phyloP scores from a whole-genome alignment of 192 early-diverging fungal genomes.

The Coemansia sp. region DNA sequence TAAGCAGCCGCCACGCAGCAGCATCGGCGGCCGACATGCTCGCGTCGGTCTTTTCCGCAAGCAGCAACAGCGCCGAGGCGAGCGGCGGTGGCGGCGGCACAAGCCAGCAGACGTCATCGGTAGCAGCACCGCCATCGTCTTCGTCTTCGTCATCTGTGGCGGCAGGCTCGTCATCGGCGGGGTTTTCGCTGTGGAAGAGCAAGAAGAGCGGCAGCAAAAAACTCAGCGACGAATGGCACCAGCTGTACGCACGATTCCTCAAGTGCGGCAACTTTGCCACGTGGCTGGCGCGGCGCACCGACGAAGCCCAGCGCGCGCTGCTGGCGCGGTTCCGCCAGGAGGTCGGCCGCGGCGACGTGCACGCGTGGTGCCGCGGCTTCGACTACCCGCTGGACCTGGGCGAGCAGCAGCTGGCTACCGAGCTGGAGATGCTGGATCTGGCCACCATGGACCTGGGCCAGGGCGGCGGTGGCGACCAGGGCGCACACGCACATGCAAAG shows the following conservation, averaged over 20 bases:
- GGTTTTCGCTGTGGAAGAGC: constrained; percentile 38
- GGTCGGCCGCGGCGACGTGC: constrained; percentile 57
- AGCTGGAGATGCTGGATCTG: constrained; percentile 48
- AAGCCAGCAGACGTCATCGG: not conserved
- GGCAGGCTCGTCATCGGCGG: not conserved
- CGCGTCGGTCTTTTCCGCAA: constrained; percentile 46
- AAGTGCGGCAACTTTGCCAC: constrained; percentile 95
- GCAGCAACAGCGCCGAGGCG: constrained; percentile 12
- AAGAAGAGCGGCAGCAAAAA: constrained; percentile 44
- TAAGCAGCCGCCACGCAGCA: constrained; percentile 25
- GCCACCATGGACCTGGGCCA: constrained; percentile 53
- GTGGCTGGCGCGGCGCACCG: constrained; percentile 84
- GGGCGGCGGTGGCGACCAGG: not conserved
- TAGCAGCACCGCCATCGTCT: not conserved
- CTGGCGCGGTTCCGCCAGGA: constrained; percentile 72
- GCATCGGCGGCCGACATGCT: constrained; percentile 35
- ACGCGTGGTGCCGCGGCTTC: constrained; percentile 54
- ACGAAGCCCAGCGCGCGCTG: constrained; percentile 79
- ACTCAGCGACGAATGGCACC: constrained; percentile 62
- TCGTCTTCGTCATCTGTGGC: not conserved
- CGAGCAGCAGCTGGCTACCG: constrained; percentile 43
- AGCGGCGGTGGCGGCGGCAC: constrained; percentile 8
- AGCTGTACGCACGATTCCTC: constrained; percentile 84
- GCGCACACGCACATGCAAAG: constrained; percentile 32
- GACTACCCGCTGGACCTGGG: constrained; percentile 42